Conservation (phyloP, 2,329 filamentous ascomycete species). For the Annulohypoxylon truncatum region DNA sequence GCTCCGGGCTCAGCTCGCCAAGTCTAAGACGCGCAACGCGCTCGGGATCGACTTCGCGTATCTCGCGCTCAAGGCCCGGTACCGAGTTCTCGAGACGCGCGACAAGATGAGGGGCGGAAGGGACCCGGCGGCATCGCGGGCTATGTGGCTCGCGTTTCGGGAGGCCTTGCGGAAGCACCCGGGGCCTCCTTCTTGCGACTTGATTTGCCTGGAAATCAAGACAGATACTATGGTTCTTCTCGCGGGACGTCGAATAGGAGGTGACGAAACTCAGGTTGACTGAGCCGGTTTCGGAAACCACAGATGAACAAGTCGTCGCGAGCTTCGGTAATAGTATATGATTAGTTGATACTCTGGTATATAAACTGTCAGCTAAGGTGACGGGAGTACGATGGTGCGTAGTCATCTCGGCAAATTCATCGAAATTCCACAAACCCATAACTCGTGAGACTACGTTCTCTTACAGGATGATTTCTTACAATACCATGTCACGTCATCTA, state of each 20-base stretch:
- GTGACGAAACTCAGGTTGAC: not conserved
- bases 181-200: constrained; percentile 7
- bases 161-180: too few species aligned
- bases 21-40: not conserved
- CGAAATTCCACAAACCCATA: too few species aligned
- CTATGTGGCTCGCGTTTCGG: constrained; percentile 19
- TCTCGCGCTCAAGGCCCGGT: constrained; percentile 1
- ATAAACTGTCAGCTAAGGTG: too few species aligned
- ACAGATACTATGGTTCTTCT: constrained; percentile 17
- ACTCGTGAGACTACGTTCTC: too few species aligned
- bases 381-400: too few species aligned
- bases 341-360: not conserved
- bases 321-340: not conserved
- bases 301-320: not conserved
- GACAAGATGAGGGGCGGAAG: not conserved
- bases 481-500: not conserved
- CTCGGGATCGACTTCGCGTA: not conserved
- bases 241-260: constrained; percentile 4
- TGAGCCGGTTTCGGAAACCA: not conserved
- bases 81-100: constrained; percentile 7
- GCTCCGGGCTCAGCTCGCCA: not conserved
- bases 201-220: too few species aligned
- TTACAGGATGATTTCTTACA: too few species aligned
- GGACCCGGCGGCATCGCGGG: not conserved
- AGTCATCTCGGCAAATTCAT: too few species aligned